Base-by-base conservation (phyloP, 768 basidiomycete genomes). In the Bullera alba region DNA sequence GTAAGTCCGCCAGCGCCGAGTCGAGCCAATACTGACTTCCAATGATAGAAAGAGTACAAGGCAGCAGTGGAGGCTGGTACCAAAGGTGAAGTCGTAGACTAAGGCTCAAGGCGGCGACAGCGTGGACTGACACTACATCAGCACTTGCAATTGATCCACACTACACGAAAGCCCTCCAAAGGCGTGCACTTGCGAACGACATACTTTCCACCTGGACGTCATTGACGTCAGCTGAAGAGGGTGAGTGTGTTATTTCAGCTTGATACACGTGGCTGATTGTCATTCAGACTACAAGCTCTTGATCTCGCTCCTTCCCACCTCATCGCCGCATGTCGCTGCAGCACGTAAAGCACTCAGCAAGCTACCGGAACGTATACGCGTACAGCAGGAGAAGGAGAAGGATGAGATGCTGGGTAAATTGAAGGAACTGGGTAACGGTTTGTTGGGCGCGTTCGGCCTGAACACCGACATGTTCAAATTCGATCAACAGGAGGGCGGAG, bases 401-500 rank as follows among this genome's bases (percentile, higher is more conserved):
- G 79, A 79, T 2, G 93, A 97, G 74, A 95, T 96, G 87, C 51
- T 96, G 64, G 81, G 77, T 54, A 95, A 97, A 73, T 71, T 99
- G 48, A 99, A 99, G 69, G 86, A 84, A 4, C 72, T 99, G 6
- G 93, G 93, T 1, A 90, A 99, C 67, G 86, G 78, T 49, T 76
- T 99, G 39, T 77, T 99, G 17, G 92, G 93, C 83, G 87, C 86
- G 53, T 97, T 97, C 66, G 93, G 95, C 16, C 71, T 97, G 56
- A 90, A 85, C 14, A 96, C 92, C 0, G 84, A 97, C 67, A 97
- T 93, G 75, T 97, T 97, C 79, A 86, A 97, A 74, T 88, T 99
- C 63, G 83, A 83, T 53, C 88, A 88, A 16, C 92, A 93, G 57
- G 87, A 84, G 5, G 83, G 90, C 55, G 93, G 93, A n/a, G 90